These are phyloP conservation scores for Colletotrichum godetiae DNA, from an alignment of 2,329 filamentous ascomycete species.

Conservation along the genomic window DNA sequence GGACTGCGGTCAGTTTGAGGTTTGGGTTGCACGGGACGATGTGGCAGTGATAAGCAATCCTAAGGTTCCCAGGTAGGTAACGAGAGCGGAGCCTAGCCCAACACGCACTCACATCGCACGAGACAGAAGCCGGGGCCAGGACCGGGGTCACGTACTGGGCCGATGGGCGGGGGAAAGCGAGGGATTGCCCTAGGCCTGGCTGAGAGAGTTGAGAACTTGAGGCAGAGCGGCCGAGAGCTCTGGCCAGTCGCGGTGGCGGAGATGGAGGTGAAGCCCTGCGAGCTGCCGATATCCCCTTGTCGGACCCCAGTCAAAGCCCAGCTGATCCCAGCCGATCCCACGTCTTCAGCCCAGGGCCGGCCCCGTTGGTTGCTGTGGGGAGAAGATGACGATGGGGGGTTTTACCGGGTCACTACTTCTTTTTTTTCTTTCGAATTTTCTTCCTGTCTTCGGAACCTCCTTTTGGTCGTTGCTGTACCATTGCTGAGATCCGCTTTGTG, in stretches of 20 bases:
- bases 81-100: constrained; percentile 8
- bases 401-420: constrained; percentile 19
- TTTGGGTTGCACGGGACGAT: constrained; percentile 15
- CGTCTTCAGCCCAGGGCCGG: constrained; percentile 34
- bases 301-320: constrained; percentile 17
- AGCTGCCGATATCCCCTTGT: constrained; percentile 24
- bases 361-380: constrained; percentile 35
- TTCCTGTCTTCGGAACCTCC: constrained; percentile 10
- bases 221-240: constrained; percentile 31
- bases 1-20: not conserved
- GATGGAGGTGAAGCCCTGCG: constrained; percentile 32
- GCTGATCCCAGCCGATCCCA: constrained; percentile 31
- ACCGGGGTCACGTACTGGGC: constrained; percentile 11
- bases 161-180: constrained; percentile 32
- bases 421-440: constrained; percentile 14
- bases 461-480: constrained; percentile 28
- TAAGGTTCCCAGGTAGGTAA: constrained; percentile 5
- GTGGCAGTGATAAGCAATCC: constrained; percentile 27
- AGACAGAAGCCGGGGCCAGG: constrained; percentile 14
- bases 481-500: constrained; percentile 21
- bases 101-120: constrained; percentile 23
- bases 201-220: constrained; percentile 18
- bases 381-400: constrained; percentile 35
- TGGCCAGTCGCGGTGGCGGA: constrained; percentile 32
- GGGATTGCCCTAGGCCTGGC: constrained; percentile 25